Base-by-base conservation (phyloP, 257 asterid genomes). In the Lantana camara region DNA sequence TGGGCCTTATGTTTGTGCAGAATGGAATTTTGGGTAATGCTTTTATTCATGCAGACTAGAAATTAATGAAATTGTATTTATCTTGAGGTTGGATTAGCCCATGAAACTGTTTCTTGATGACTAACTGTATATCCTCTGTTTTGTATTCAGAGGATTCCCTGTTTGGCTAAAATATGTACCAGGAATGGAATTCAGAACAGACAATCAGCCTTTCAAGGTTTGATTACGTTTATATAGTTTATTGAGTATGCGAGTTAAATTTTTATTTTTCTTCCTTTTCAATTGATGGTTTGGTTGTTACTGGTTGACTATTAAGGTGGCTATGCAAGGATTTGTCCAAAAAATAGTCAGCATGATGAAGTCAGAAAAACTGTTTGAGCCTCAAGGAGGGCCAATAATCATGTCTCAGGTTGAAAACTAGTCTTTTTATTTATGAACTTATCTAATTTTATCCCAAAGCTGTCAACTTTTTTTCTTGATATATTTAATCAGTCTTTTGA, bases 311-410 rank as follows among this genome's bases (percentile, higher is more conserved):
- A 4, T 60, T 47, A 69, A 75, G 97, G 83, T 65, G 60, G 95
- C 90, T 16, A 91, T 88, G 91, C 89, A 81, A 81, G 77, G 95
- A 47, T 91, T 91, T 64, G 87, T 83, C 6, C 37, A 66, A 3
- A 85, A 75, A 75, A 82, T 91, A 50, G 95, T 91, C 17, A 62
- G 70, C 66, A 17, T 84, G 76, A 82, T 91, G 94, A 91, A 91
- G 91, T 75, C 88, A 2, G 89, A 91, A 59, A 73, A 63, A 0
- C 64, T 89, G 69, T 91, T 83, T 69, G 95, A 89, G 80, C 90
- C 96, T 63, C 96, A 89, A 41, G 98, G 98, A 68, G 98, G 98
- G 44, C 95, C 98, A 17, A 88, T 91, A 10, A 91, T 91, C 56
- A 78, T 91, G 87, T 83, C 95, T 1, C 98, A 88, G 96, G 98